Base-by-base conservation (phyloP, 2,329 filamentous ascomycete genomes). In the Penicillium janthinellum region DNA sequence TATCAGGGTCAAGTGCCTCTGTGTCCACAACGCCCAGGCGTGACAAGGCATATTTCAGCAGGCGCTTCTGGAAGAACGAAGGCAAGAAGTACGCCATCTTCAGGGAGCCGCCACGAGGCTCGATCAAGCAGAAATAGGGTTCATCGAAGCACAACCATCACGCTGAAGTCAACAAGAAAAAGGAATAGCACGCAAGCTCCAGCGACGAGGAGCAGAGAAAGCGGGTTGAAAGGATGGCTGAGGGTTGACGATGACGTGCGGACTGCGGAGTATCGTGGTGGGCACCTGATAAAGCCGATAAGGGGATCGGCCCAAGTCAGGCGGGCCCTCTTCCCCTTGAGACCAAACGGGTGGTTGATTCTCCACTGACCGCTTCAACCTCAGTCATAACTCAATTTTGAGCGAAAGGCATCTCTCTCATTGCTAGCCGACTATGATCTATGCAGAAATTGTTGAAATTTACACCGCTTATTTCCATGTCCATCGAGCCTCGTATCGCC, bases 21-120 rank as follows among this genome's bases (percentile, higher is more conserved):
- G 91, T 90, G 71, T 98, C 95, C 60, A 99, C 86, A 57, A 97
- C 83, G 68, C 96, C 92, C 60, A 96, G 83, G 59, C 89, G 88
- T 25, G 90, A 89, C 44, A 99, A 82, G 52, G 89, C 91, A 80
- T 95, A 96, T 67, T 91, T 89, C 65, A 98, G 84, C 70, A 98
- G 84, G 75, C 90, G 88, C 84, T 95, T 96, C 79, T 93, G 91
- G 82, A 96, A 81, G 67, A 82, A 91, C 67, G 86, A 90, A 64
- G 92, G 88, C 71, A 95, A 85, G 73, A 91, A 87, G 73, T 84
- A 88, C 56, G 88, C 87, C 90, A 93, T 92, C 75, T 67, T 72
- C 65, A 64, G 61, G 62, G 70, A 74, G 74, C 73, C 52, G 52
- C 52, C 28, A 70, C 60, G 58, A 57, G 70, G 70, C 71, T 73